phyloP scores from a whole-genome alignment of 1,284 basidiomycete genomes.

The Mycena sp. region DNA sequence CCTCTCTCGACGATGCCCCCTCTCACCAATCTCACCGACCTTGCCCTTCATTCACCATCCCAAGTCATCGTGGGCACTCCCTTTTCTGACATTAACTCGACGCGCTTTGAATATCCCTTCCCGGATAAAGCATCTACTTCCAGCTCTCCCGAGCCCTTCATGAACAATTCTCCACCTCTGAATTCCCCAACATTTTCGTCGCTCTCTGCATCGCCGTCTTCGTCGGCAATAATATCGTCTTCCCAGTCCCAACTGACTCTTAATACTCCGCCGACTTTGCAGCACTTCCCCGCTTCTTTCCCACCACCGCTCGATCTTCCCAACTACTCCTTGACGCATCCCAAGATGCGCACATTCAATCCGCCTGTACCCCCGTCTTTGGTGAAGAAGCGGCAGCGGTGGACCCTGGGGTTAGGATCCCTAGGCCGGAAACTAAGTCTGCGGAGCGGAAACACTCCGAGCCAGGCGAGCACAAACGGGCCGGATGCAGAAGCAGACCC shows the following conservation, averaged over 20 bases:
- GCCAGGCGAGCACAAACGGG: neutral
- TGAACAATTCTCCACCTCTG: slow-evolving; percentile 4
- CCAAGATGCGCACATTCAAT: slow-evolving; percentile 27
- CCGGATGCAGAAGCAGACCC: neutral
- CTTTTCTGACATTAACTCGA: slow-evolving; percentile 23
- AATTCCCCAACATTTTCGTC: slow-evolving; percentile 21
- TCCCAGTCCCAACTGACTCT: slow-evolving; percentile 23
- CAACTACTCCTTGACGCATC: slow-evolving; percentile 28
- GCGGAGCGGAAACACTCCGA: slow-evolving; percentile 13
- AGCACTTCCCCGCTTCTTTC: slow-evolving; percentile 28
- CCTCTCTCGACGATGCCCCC: slow-evolving; percentile 11
- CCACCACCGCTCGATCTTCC: slow-evolving; percentile 22
- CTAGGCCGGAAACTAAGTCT: slow-evolving; percentile 21
- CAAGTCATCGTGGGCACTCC: slow-evolving; percentile 30
- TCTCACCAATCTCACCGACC: slow-evolving; percentile 2
- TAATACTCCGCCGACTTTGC: slow-evolving; percentile 22
- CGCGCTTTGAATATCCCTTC: slow-evolving; percentile 30
- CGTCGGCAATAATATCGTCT: slow-evolving; percentile 3
- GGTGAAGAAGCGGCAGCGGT: slow-evolving; percentile 25
- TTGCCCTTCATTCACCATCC: slow-evolving; percentile 28
- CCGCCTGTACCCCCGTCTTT: slow-evolving; percentile 27
- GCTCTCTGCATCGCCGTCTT: slow-evolving; percentile 18
- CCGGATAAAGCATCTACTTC: slow-evolving; percentile 3
- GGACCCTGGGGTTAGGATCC: slow-evolving; percentile 18
- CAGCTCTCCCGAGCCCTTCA: slow-evolving; percentile 11